Base-by-base conservation (phyloP, 148 eudicot species). In the Diospyros lotus region DNA sequence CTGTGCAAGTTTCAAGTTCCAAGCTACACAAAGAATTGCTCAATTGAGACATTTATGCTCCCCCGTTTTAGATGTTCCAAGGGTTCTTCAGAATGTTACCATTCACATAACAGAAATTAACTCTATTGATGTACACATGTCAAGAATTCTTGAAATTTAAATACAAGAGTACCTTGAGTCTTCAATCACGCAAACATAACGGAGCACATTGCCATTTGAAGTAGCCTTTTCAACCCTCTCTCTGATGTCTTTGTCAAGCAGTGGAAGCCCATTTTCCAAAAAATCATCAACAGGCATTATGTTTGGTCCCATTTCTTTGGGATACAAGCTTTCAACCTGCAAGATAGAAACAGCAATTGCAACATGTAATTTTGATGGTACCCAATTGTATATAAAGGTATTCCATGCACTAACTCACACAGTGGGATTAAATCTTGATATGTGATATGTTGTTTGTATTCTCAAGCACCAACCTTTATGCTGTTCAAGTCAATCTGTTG, bases 261-360 rank as follows among this genome's bases (percentile, higher is more conserved):
- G 78, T 7, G 93, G 91, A 82, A 92, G 90, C 68, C 97, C 96
- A 76, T 87, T 82, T 66, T 64, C 81, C 73, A 95, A 78, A 87
- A 95, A 95, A 9, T 87, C 88, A 64, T 89, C 94, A 11, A 92
- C 82, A 51, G 83, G 53, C 90, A 95, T 92, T 71, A 73, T 75
- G 77, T 80, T 74, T 55, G 96, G 91, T 74, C 92, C 96, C 98
- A 94, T 87, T 74, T 84, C 88, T 54, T 66, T 84, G 64, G 96
- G 97, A 74, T 87, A 92, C 81, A 94, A 84, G 80, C 98, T 94
- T 77, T 94, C 92, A 58, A 94, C 86, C 98, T 94, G 68, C 51
- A 64, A 12, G 55, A 56, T 50, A 50, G 59, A 77, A 77, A 39
- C 39, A 66, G 17, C 40, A 45, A 69, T n/a, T 55, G 28, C 44